phyloP scores from a whole-genome alignment of 805 yeast genomes.

The Ogataea pilisensis region DNA sequence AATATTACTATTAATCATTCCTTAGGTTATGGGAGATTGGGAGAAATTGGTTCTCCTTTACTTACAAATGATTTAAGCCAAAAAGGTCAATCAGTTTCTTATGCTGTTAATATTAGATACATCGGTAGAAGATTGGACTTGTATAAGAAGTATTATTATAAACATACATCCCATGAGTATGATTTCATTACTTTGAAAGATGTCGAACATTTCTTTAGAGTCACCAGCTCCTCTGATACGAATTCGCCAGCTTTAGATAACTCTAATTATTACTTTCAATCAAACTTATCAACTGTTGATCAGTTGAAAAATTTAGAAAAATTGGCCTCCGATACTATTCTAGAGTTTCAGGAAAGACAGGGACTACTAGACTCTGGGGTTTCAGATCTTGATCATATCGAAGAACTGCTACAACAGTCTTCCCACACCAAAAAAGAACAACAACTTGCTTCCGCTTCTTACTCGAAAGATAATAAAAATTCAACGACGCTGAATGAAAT shows the following conservation, averaged over 20 bases:
- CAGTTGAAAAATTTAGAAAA: constrained; percentile 10
- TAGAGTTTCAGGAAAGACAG: constrained; percentile 6
- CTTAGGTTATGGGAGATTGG: constrained; percentile 54
- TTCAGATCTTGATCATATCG: constrained; percentile 3
- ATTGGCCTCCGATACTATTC: constrained; percentile 1
- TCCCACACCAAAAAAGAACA: background rate
- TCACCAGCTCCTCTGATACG: constrained; percentile 19
- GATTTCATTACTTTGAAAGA: constrained; percentile 25
- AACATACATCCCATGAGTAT: constrained; percentile 19
- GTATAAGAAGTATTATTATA: constrained; percentile 21
- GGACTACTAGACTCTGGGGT: constrained; percentile 9
- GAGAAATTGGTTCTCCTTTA: constrained; percentile 48
- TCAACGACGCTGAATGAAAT: background rate
- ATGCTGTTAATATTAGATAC: constrained; percentile 50
- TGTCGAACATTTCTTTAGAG: constrained; percentile 18
- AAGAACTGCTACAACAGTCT: background rate
- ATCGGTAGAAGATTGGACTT: constrained; percentile 41
- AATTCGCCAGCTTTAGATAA: constrained; percentile 1
- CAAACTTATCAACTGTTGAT: constrained; percentile 6
- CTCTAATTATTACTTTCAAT: constrained; percentile 6
- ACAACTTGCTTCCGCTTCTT: background rate
- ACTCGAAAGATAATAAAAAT: background rate
- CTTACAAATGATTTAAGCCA: constrained; percentile 43
- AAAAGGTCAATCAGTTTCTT: constrained; percentile 42
- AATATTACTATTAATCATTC: constrained; percentile 31